These are phyloP conservation scores for Lactarius trivialis DNA, from an alignment of 768 basidiomycete genomes.

Conservation along the genomic window DNA sequence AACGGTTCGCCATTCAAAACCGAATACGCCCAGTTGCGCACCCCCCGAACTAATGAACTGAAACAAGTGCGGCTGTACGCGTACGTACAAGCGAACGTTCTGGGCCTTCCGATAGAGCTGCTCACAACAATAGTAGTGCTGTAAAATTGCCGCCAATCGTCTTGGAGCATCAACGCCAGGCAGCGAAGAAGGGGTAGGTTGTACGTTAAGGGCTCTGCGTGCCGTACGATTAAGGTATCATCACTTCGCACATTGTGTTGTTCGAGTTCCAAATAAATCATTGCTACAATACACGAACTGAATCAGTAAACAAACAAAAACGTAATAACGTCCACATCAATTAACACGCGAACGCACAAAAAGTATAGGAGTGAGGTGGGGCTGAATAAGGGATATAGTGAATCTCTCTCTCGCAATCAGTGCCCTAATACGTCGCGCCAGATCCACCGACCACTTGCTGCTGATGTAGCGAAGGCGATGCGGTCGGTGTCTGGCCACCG, in stretches of 20 bases:
- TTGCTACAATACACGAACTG: slow-evolving; percentile 21
- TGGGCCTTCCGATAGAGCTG: not conserved
- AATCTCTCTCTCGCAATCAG: not conserved
- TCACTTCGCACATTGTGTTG: slow-evolving; percentile 7
- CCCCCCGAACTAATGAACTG: not conserved
- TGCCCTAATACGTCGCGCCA: slow-evolving; percentile 17
- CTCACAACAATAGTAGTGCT: not conserved
- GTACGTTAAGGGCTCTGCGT: not conserved
- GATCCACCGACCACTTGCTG: slow-evolving; percentile 30
- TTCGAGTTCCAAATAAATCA: slow-evolving; percentile 22
- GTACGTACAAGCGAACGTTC: too few relatives aligned
- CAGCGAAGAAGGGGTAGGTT: not conserved
- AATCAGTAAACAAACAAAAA: slow-evolving; percentile 17
- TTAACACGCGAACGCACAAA: slow-evolving; percentile 18
- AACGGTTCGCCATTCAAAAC: not conserved
- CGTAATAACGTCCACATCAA: slow-evolving; percentile 15
- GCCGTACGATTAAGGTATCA: not conserved
- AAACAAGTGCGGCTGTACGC: too few relatives aligned
- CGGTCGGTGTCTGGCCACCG: slow-evolving; percentile 27
- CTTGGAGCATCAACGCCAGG: not conserved
- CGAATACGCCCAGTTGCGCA: too few relatives aligned
- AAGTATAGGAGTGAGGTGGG: slow-evolving; percentile 15
- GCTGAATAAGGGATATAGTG: slow-evolving; percentile 8
- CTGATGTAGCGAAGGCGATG: slow-evolving; percentile 32
- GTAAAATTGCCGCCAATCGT: not conserved